These are phyloP conservation scores for Leccinum ochraceum DNA, from an alignment of 768 basidiomycete genomes.

Conservation along the genomic window DNA sequence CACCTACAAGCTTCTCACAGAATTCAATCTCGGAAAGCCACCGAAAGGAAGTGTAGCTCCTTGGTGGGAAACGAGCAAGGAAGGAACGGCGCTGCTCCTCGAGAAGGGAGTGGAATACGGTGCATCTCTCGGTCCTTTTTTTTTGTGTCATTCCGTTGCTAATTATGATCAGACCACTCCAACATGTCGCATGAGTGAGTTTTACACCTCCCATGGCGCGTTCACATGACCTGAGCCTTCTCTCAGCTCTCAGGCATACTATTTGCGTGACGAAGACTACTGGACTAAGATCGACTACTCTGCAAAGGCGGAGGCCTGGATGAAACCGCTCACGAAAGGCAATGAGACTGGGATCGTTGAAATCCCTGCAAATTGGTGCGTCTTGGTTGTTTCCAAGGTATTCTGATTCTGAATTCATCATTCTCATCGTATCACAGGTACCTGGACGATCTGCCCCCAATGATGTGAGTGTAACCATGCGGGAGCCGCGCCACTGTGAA, in stretches of 20 bases:
- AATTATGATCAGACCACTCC: conserved; percentile 48
- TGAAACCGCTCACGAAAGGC: conserved; percentile 68
- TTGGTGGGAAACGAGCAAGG: conserved; percentile 79
- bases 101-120: conserved; percentile 78
- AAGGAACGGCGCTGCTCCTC: conserved; percentile 61
- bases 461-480: conserved; percentile 49
- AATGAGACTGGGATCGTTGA: conserved; percentile 62
- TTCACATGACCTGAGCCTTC: neutral
- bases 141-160: conserved; percentile 6
- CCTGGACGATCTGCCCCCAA: conserved; percentile 72
- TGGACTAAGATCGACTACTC: conserved; percentile 76
- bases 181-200: conserved; percentile 54
- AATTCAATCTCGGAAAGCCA: conserved; percentile 59
- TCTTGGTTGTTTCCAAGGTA: neutral
- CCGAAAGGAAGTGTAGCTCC: conserved; percentile 71
- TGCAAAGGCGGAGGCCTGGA: conserved; percentile 62
- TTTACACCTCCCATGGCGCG: neutral
- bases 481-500: neutral
- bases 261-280: conserved; percentile 62
- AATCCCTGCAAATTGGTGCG: conserved; percentile 72
- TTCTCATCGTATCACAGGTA: conserved; percentile 40
- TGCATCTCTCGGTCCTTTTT: conserved; percentile 22
- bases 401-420: neutral
- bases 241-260: conserved; percentile 60
- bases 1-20: conserved; percentile 62